These are phyloP conservation scores for Trifolium repens DNA, from an alignment of 306 rosid genomes.

Conservation along the genomic window DNA sequence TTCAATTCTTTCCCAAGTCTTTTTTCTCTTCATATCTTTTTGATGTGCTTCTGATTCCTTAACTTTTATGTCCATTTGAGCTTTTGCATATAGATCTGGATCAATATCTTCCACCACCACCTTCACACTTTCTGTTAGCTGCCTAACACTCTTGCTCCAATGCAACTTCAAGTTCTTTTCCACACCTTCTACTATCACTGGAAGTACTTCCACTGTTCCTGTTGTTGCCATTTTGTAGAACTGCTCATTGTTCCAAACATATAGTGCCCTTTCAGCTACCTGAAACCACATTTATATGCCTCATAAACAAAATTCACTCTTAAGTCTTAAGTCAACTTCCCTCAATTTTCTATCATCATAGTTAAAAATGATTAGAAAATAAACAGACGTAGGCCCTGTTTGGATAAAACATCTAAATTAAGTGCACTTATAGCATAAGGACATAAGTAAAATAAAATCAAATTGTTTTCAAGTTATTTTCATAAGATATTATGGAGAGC, in stretches of 20 bases:
- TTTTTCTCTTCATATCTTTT: slow-evolving; percentile 57
- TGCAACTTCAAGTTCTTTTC: slow-evolving; percentile 78
- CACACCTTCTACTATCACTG: slow-evolving; percentile 69
- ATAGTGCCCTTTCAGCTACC: slow-evolving; percentile 90
- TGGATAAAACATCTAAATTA: no score
- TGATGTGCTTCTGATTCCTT: slow-evolving; percentile 52
- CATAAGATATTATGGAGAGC: no score
- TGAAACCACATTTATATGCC: slow-evolving; percentile 26
- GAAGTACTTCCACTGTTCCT: slow-evolving; percentile 71
- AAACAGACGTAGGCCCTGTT: no score
- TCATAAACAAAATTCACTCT: background rate
- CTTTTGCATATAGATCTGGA: slow-evolving; percentile 62
- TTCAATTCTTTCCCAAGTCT: slow-evolving; percentile 68
- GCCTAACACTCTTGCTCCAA: slow-evolving; percentile 71
- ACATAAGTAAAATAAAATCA: no score
- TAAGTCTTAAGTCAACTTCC: no score
- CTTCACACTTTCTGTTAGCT: slow-evolving; percentile 72
- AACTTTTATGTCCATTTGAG: slow-evolving; percentile 53
- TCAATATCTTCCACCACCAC: slow-evolving; percentile 76
- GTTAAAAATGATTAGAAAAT: no score
- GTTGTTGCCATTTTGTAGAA: slow-evolving; percentile 73
- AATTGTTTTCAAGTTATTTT: no score
- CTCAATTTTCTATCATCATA: no score
- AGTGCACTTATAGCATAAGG: no score
- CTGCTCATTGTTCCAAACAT: slow-evolving; percentile 86